A percentile compares a stretch with the other conserved stretches of the same genome.
phyloP scores from a whole-genome alignment of 495 filamentous ascomycete genomes.

The Terfezia boudieri region DNA sequence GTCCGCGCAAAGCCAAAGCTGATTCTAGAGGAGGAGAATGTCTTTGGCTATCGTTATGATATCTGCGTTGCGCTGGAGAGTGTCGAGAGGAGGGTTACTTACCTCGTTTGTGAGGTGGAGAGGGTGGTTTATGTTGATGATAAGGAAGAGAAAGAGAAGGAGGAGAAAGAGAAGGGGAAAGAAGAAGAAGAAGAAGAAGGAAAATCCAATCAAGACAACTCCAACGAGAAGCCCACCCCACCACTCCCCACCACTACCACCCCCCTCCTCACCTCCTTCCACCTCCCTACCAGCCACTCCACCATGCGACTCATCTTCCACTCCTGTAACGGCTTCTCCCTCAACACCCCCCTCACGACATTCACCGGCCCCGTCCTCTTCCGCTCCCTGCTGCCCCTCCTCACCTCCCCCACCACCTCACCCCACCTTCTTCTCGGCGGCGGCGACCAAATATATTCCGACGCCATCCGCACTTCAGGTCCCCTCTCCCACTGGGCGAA shows the following conservation, averaged over 20 bases:
- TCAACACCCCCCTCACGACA: slow-evolving; percentile 68
- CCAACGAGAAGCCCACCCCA: background rate
- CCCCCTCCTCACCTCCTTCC: slow-evolving; percentile 28
- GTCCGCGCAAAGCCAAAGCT: background rate
- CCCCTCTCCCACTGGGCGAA: slow-evolving; percentile 61
- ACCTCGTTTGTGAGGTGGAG: slow-evolving; percentile 2
- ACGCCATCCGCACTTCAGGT: slow-evolving; percentile 61
- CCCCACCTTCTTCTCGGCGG: slow-evolving; percentile 95
- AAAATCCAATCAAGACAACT: background rate
- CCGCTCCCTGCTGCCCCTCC: slow-evolving; percentile 50
- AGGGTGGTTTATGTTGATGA: background rate
- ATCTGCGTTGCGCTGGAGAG: slow-evolving; percentile 3
- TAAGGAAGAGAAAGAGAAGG: background rate
- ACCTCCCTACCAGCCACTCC: slow-evolving; percentile 50
- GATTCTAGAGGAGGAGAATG: background rate
- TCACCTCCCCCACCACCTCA: slow-evolving; percentile 21
- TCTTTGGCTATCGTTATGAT: slow-evolving; percentile 4
- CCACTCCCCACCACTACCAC: background rate
- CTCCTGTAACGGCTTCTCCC: slow-evolving; percentile 89
- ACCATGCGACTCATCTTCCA: slow-evolving; percentile 93
- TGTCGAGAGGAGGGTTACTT: slow-evolving; percentile 4
- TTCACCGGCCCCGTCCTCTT: slow-evolving; percentile 68
- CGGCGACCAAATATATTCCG: slow-evolving; percentile 91
- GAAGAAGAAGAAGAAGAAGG: background rate
- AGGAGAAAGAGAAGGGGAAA: background rate